These are phyloP conservation scores for Peniophora sp. DNA, from an alignment of 1,284 basidiomycete genomes.

Conservation along the genomic window DNA sequence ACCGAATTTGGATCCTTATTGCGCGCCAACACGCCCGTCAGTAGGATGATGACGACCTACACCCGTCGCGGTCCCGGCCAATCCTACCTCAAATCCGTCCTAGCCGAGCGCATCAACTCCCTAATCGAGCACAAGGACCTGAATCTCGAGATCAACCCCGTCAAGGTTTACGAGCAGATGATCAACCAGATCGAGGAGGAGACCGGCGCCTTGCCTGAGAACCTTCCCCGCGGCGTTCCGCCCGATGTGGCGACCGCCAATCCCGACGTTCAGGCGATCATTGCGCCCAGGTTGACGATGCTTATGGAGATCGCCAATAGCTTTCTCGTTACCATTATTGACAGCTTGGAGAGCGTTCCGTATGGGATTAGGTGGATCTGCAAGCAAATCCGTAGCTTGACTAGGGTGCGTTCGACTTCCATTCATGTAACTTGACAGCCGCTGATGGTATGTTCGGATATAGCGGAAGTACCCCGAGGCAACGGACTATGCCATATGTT, in stretches of 20 bases:
- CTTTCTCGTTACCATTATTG: conserved; percentile 96
- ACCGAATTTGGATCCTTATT: conserved; percentile 96
- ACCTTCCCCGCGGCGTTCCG: conserved; percentile 86
- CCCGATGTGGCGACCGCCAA: conserved; percentile 93
- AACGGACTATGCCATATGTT: conserved; percentile 96
- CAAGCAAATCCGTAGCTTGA: conserved; percentile 96
- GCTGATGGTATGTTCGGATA: background rate
- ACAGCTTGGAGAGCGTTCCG: conserved; percentile 94
- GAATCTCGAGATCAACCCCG: conserved; percentile 97
- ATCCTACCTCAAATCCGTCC: conserved; percentile 92
- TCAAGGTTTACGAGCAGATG: conserved; percentile 99
- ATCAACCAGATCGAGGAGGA: conserved; percentile 97
- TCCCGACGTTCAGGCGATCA: conserved; percentile 93
- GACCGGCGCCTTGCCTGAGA: conserved; percentile 82
- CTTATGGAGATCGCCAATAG: conserved; percentile 98
- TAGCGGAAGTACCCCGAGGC: conserved; percentile 98
- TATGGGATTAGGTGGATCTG: conserved; percentile 99
- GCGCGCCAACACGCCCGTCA: conserved; percentile 97
- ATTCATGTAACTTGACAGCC: background rate
- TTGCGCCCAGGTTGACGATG: conserved; percentile 93
- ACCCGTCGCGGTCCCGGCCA: conserved; percentile 97
- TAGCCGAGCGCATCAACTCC: conserved; percentile 96
- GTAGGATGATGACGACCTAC: conserved; percentile 99
- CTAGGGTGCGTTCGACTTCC: conserved; percentile 54
- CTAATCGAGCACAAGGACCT: conserved; percentile 98